Conservation (phyloP, 495 filamentous ascomycete genomes). For the Aspergillus nidulans region DNA sequence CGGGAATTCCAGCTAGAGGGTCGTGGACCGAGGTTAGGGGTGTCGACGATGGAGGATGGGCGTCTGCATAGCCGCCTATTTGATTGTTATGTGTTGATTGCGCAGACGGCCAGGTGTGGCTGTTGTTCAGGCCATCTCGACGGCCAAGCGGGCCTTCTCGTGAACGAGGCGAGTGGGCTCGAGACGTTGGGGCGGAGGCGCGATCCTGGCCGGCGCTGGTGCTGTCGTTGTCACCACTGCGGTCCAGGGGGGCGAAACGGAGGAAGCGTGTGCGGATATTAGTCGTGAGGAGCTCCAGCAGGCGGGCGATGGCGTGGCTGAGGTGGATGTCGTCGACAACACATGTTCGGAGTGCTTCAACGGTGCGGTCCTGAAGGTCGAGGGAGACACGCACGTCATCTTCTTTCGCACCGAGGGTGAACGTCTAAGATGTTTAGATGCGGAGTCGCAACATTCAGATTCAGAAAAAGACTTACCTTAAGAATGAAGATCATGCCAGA, state of each 20-base stretch:
- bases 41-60: conserved; percentile 21
- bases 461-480: conserved; percentile 41
- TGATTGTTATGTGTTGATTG: conserved; percentile 18
- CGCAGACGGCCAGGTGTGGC: conserved; percentile 32
- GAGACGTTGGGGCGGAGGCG: conserved; percentile 30
- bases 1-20: conserved; percentile 42
- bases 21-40: conserved; percentile 34
- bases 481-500: conserved; percentile 93
- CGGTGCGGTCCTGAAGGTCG: conserved; percentile 71
- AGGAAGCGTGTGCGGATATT: conserved; percentile 72
- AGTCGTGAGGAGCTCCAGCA: conserved; percentile 75
- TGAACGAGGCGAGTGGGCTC: conserved; percentile 33
- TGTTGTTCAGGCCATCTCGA: conserved; percentile 29
- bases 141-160: conserved; percentile 27
- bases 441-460: not conserved
- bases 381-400: conserved; percentile 81
- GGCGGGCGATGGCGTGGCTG: conserved; percentile 88
- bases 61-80: conserved; percentile 31
- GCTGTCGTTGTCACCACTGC: conserved; percentile 35
- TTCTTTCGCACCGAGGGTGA: conserved; percentile 87
- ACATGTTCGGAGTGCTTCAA: conserved; percentile 73
- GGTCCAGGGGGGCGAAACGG: conserved; percentile 45
- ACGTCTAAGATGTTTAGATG: conserved; percentile 55
- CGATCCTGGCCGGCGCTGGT: conserved; percentile 40
- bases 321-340: conserved; percentile 96